Evolutionary conservation across 257 asterid species (phyloP), one percentile per base, ranked within the genome.

Genomic region (Salvia hispanica): DNA sequence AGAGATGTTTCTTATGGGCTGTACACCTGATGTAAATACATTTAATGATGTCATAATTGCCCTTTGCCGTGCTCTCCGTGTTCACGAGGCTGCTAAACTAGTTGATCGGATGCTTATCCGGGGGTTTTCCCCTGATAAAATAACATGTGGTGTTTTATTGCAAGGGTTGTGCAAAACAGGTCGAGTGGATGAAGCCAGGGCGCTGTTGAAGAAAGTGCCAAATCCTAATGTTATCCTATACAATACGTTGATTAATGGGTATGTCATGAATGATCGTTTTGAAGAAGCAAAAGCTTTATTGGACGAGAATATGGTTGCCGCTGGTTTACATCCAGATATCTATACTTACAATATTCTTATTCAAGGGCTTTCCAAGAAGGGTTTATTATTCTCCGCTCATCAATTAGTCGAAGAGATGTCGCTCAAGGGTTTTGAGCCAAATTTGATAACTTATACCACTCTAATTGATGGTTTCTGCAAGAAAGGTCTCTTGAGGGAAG

Each of bases 1-100:
- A 75, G 99, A 93, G 86, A 93, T 93, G 99, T 77, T 93, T 78
- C 88, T 90, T 34, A 90, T 90, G 99, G 92, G 91, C 31, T 93
- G 96, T 75, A 66, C 74, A 4, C 99, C 99, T 1, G 97, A 90
- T 81, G 80, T 84, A 50, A 83, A 79, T 68, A 93, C 99, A 45
- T 90, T 93, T 83, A 88, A 93, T 61, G 97, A 93, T 42, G 78
- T 90, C 55, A 83, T 90, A 72, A 82, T 79, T 66, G 91, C 90
- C 59, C 94, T 90, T 71, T 93, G 99, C 61, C 83, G 75, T 36
- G 79, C 76, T 72, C 80, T 76, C 71, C 89, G 99, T 63, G 80
- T 88, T 69, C 90, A 80, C 3, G 99, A 93, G 77, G 97, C 97
- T 63, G 93, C 87, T n/a, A 93, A 86, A 74, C 61, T 93, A 64